phyloP scores from a whole-genome alignment of 495 filamentous ascomycete genomes.

The Pseudevernia furfuracea region DNA sequence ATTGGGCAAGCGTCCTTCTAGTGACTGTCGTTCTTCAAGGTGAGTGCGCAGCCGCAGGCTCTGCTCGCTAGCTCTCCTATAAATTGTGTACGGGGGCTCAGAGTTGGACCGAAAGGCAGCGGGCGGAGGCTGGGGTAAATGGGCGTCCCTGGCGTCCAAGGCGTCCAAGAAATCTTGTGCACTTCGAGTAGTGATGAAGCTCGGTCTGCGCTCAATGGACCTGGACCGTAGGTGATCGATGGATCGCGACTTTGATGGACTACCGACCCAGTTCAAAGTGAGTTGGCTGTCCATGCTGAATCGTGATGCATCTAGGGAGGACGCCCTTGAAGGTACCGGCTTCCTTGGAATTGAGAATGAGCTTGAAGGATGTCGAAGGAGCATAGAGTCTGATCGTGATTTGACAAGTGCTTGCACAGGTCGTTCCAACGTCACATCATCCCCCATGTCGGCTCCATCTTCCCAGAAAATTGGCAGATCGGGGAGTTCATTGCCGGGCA shows the following conservation, averaged over 20 bases:
- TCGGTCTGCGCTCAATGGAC: conserved; percentile 17
- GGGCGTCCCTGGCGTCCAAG: conserved; percentile 18
- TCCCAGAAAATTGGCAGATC: conserved; percentile 41
- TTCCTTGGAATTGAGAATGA: conserved; percentile 24
- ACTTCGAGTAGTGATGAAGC: conserved; percentile 17
- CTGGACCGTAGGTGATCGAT: conserved; percentile 16
- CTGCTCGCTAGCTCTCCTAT: conserved; percentile 27
- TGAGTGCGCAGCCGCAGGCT: conserved; percentile 25
- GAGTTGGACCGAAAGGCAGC: conserved; percentile 9
- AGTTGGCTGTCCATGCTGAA: conserved; percentile 23
- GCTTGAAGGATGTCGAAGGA: conserved; percentile 18
- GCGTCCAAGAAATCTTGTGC: conserved; percentile 27
- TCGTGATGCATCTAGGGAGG: conserved; percentile 22
- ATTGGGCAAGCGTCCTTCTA: conserved; percentile 24
- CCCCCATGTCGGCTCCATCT: conserved; percentile 8
- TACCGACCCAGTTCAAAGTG: conserved; percentile 3
- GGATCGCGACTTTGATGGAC: conserved; percentile 15
- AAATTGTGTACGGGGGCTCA: conserved; percentile 21
- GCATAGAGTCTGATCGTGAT: conserved; percentile 25
- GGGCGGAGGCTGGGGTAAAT: conserved; percentile 13
- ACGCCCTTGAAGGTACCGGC: conserved; percentile 20
- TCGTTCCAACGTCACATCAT: conserved; percentile 13
- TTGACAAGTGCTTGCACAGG: conserved; percentile 25
- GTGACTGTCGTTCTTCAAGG: conserved; percentile 24
- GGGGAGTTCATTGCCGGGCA: conserved; percentile 58